phyloP scores from a whole-genome alignment of 2,329 filamentous ascomycete genomes.

The Penicillium sclerotigenum region DNA sequence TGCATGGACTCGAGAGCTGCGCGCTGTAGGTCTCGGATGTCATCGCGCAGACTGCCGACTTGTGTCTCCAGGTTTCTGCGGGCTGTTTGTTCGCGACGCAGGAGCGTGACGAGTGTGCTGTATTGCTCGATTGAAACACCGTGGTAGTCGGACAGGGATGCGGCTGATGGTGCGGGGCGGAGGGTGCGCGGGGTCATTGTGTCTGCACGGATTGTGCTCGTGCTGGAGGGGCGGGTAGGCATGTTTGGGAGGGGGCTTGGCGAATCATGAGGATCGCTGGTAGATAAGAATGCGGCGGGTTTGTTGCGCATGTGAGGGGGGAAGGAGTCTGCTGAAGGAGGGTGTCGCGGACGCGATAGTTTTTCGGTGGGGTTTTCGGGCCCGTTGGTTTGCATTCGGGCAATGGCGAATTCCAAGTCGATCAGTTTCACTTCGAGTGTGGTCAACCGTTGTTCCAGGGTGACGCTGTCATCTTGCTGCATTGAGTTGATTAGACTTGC shows the following conservation, averaged over 20 bases:
- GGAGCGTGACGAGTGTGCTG: conserved; percentile 45
- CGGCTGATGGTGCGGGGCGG: conserved; percentile 31
- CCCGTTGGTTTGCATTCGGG: conserved; percentile 43
- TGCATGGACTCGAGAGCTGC: conserved; percentile 32
- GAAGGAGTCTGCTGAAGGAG: conserved; percentile 13
- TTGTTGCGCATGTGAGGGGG: conserved; percentile 17
- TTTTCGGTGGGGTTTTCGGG: conserved; percentile 19
- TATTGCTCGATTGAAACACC: conserved; percentile 48
- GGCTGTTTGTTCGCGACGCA: conserved; percentile 47
- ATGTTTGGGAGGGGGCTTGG: conserved; percentile 17
- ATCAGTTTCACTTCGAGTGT: conserved; percentile 52
- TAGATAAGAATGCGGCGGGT: conserved; percentile 12
- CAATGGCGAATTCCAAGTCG: conserved; percentile 50
- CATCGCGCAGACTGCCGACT: conserved; percentile 42
- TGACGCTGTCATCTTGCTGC: conserved; percentile 40
- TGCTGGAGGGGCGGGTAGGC: conserved; percentile 27
- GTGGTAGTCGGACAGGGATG: conserved; percentile 32
- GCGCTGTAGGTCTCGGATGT: conserved; percentile 37
- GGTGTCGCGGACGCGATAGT: conserved; percentile 14
- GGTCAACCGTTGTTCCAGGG: conserved; percentile 47
- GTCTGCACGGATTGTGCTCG: conserved; percentile 34
- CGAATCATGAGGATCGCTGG: conserved; percentile 16
- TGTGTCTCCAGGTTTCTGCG: conserved; percentile 46
- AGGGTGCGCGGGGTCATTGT: conserved; percentile 27
- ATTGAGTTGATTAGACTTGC: conserved; percentile 40